A percentile compares a stretch with the other conserved stretches of the same genome.
Conservation (phyloP, 2,329 filamentous ascomycete species). For the Botrytis hyacinthi region DNA sequence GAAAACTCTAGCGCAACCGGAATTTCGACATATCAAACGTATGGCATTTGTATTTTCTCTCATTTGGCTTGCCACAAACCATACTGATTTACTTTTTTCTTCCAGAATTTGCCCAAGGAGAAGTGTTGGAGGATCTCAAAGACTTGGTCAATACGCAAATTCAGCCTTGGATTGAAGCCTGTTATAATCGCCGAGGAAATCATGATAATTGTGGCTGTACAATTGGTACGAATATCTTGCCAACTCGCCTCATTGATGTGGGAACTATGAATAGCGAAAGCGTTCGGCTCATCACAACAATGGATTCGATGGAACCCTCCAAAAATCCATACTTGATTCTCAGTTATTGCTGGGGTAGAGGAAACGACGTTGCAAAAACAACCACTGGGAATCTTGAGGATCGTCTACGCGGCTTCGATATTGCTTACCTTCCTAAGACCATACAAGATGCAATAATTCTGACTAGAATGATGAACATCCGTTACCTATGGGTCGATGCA, state of each 20-base stretch:
- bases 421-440: neutral
- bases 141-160: neutral
- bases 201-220: neutral
- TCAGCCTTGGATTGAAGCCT: neutral
- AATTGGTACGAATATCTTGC: neutral
- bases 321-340: neutral
- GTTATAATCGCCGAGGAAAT: neutral
- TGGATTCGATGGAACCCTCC: neutral
- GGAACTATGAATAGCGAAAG: neutral
- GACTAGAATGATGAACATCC: neutral
- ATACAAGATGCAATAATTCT: neutral
- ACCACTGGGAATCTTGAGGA: neutral
- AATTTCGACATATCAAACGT: neutral
- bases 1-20: neutral
- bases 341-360: neutral
- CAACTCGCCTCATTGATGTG: neutral
- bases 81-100: neutral
- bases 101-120: neutral
- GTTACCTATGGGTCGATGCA: neutral
- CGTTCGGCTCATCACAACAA: neutral
- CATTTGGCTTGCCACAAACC: neutral
- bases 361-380: neutral
- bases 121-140: neutral
- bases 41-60: neutral
- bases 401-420: neutral